Percentiles rank a stretch among this genome's conserved stretches.
phyloP scores from a whole-genome alignment of 352 stramenopile genomes.

The Phytophthora europaea region DNA sequence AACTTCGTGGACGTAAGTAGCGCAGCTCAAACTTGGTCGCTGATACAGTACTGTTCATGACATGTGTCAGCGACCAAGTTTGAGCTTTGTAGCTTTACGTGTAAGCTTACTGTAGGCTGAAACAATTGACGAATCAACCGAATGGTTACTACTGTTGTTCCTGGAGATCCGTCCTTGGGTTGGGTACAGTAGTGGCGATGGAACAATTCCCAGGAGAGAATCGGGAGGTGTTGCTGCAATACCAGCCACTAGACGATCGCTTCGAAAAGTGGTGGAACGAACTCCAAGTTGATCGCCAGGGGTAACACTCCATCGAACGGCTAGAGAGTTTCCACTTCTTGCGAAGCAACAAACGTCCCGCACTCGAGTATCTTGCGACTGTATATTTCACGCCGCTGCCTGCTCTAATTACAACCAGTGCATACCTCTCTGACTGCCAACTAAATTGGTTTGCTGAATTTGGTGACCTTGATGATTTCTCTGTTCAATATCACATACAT shows the following conservation, averaged over 20 bases:
- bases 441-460: too few species aligned
- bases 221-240: neutral
- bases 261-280: slow-evolving; percentile 21
- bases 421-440: too few species aligned
- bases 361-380: neutral
- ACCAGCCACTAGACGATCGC: neutral
- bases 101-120: neutral
- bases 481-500: too few species aligned
- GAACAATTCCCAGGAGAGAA: slow-evolving; percentile 2
- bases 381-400: too few species aligned
- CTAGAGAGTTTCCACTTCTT: slow-evolving; percentile 17
- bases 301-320: slow-evolving; percentile 19
- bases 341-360: neutral
- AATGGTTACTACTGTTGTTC: neutral
- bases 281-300: slow-evolving; percentile 2
- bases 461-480: too few species aligned
- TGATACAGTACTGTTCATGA: neutral
- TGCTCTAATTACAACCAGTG: too few species aligned
- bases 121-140: neutral
- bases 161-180: neutral
- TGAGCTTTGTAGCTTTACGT: neutral
- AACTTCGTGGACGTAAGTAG: slow-evolving; percentile 3
- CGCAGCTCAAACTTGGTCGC: neutral
- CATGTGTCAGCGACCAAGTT: too few species aligned
- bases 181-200: neutral